Conservation (phyloP, 2,329 filamentous ascomycete species). For the Elsinoe batatas region DNA sequence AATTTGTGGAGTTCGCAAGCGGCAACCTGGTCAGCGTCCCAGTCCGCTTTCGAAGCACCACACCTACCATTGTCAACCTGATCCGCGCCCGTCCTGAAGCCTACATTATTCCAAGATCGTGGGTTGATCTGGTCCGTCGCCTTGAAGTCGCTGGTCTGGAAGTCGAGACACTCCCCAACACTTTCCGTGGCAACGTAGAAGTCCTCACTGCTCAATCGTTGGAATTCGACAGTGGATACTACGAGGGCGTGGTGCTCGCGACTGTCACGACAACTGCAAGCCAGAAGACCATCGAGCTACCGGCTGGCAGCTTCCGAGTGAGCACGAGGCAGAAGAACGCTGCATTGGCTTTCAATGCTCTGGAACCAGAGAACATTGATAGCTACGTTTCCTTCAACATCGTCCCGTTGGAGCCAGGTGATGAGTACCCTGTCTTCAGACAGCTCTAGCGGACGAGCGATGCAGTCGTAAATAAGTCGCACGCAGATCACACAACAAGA, state of each 20-base stretch:
- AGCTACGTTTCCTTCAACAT: slow-evolving; percentile 30
- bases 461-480: neutral
- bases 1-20: slow-evolving; percentile 26
- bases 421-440: slow-evolving; percentile 27
- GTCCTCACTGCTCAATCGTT: slow-evolving; percentile 28
- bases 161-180: slow-evolving; percentile 23
- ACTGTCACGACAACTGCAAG: slow-evolving; percentile 25
- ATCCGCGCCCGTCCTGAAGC: slow-evolving; percentile 26
- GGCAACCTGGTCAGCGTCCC: slow-evolving; percentile 27
- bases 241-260: slow-evolving; percentile 28
- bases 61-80: slow-evolving; percentile 27
- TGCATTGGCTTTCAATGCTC: slow-evolving; percentile 28
- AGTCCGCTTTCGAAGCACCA: slow-evolving; percentile 27
- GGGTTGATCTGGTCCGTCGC: slow-evolving; percentile 27
- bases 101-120: slow-evolving; percentile 30
- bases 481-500: neutral
- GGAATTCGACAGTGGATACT: slow-evolving; percentile 23
- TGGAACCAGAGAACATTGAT: slow-evolving; percentile 31
- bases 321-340: slow-evolving; percentile 30
- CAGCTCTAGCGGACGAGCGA: neutral
- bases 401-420: slow-evolving; percentile 28
- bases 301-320: slow-evolving; percentile 27
- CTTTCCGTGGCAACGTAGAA: slow-evolving; percentile 25
- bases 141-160: slow-evolving; percentile 27
- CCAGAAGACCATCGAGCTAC: slow-evolving; percentile 22